Base-by-base conservation (phyloP, 2,329 filamentous ascomycete species). In the Eutypa lata region DNA sequence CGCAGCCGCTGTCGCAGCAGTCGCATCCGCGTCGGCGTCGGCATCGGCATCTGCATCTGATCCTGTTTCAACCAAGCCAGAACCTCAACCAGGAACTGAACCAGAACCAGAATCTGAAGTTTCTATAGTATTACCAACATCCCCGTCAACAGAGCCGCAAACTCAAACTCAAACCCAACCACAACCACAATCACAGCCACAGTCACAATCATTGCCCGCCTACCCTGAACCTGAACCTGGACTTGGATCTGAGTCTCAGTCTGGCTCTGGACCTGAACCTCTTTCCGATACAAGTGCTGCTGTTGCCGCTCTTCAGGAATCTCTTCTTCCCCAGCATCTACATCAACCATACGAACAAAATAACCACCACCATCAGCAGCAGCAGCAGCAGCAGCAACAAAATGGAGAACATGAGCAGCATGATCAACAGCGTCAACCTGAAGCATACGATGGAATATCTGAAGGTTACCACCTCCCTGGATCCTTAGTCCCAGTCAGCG, bases 401-500 rank as follows among this genome's bases (percentile, higher is more conserved):
- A n/a, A n/a, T n/a, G n/a, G n/a, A 24, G 10, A 45, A 11, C 14
- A 45, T 21, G 14, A 16, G 6, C 10, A 18, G 13, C 22, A 28
- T 6, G 21, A 45, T 13, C 42, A 18, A 8, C 22, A 16, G 7
- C 22, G 22, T 11, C 42, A 45, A 28, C n/a, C 16, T n/a, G 4
- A 28, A 10, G 21, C 24, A 21, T 26, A 45, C 11, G 42, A 24
- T 26, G 21, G 13, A 26, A 5, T 14, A 38, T 16, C n/a, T 18
- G n/a, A 38, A 14, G 35, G 6, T 18, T 38, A 16, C 6, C 35
- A 38, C 35, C n/a, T 45, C 13, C 10, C 38, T 10, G 19, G n/a
- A 7, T 60, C 61, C 2, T 38, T 59, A 0, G 18, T 61, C 5
- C 51, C 63, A 10, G 60, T 51, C 1, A 60, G 53, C n/a, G 53